These are phyloP conservation scores for Rhinocladiella mackenziei DNA, from an alignment of 2,329 filamentous ascomycete genomes.

Conservation along the genomic window DNA sequence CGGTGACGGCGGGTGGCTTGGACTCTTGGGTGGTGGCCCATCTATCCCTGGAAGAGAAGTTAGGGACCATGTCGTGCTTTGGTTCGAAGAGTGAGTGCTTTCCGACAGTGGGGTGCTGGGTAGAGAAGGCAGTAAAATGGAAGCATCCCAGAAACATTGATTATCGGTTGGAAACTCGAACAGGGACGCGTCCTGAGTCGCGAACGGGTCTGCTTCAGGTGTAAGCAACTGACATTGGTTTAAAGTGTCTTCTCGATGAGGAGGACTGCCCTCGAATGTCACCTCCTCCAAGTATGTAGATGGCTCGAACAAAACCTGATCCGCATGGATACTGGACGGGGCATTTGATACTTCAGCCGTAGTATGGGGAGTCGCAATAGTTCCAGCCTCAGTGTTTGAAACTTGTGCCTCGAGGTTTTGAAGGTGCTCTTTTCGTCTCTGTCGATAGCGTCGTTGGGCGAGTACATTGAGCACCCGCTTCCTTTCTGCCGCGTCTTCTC, in stretches of 20 bases:
- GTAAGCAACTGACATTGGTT: no score
- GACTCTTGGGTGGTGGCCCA: background rate
- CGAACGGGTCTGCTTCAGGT: conserved; percentile 1
- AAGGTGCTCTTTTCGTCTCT: conserved; percentile 32
- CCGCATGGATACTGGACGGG: background rate
- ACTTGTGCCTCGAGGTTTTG: conserved; percentile 29
- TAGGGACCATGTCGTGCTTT: conserved; percentile 6
- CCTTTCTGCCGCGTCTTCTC: conserved; percentile 51
- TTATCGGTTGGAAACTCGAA: background rate
- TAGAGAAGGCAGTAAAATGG: conserved; percentile 8
- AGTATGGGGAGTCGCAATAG: no score
- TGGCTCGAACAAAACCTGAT: background rate
- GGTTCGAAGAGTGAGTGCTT: conserved; percentile 3
- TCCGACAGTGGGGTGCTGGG: conserved; percentile 12
- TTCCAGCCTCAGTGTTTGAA: conserved; percentile 6
- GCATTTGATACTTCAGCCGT: background rate
- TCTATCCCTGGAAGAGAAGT: no score
- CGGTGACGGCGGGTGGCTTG: background rate
- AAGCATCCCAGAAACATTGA: conserved; percentile 12
- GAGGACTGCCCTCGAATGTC: background rate
- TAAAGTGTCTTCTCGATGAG: no score
- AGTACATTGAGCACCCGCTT: conserved; percentile 54
- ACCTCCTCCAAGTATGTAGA: background rate
- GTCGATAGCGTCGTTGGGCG: conserved; percentile 51
- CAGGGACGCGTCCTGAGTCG: background rate